A percentile compares a stretch with the other conserved stretches of the same genome.
phyloP scores from a whole-genome alignment of 768 basidiomycete species.

The Filobasidium floriforme region DNA sequence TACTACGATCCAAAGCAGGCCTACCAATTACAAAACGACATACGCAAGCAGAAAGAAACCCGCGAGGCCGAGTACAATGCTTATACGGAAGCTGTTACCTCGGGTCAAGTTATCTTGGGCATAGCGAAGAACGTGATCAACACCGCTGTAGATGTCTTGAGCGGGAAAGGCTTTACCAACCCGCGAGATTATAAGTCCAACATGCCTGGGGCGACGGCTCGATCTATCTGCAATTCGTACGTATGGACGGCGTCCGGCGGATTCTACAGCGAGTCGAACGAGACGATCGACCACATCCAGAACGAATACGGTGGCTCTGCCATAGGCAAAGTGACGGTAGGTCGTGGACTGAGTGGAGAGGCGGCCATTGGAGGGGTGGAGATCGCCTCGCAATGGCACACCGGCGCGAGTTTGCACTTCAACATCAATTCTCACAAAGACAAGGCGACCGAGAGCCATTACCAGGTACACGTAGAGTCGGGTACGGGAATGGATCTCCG shows the following conservation, averaged over 20 bases:
- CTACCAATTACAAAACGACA: neutral
- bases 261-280: neutral
- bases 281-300: neutral
- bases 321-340: neutral
- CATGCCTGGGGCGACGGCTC: neutral
- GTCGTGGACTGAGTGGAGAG: neutral
- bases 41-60: neutral
- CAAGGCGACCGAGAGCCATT: neutral
- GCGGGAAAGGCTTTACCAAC: neutral
- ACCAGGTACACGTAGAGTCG: neutral
- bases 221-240: neutral
- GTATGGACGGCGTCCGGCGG: neutral
- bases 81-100: neutral
- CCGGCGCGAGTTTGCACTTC: neutral
- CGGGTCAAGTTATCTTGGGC: neutral
- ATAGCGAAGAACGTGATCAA: neutral
- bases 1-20: neutral
- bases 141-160: neutral
- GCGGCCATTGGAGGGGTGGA: neutral
- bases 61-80: neutral
- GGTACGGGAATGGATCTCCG: neutral
- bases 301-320: neutral
- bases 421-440: neutral
- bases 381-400: neutral
- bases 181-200: neutral